phyloP scores from a whole-genome alignment of 2,329 filamentous ascomycete genomes.

The Penicillium sp. region DNA sequence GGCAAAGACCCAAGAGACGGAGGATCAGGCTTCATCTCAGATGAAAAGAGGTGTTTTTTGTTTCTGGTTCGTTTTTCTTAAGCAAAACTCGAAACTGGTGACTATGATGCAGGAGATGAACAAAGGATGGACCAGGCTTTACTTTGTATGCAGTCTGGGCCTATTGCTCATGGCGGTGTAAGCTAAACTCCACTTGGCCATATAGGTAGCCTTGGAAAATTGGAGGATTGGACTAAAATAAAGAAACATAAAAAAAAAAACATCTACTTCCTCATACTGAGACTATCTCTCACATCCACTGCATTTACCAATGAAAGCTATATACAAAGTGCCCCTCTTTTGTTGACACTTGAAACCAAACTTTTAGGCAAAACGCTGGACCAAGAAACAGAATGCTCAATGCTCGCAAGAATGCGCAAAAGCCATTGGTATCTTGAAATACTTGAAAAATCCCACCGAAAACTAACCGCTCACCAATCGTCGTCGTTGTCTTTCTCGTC shows the following conservation, averaged over 20 bases:
- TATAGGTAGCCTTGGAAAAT: background rate
- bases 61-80: too few relatives aligned
- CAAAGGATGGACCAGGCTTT: background rate
- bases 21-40: background rate
- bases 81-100: background rate
- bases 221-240: background rate
- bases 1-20: slow-evolving; percentile 3
- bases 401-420: slow-evolving; percentile 19
- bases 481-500: slow-evolving; percentile 50
- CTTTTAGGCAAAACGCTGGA: slow-evolving; percentile 19
- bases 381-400: slow-evolving; percentile 13
- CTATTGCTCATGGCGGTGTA: background rate
- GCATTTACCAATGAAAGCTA: slow-evolving; percentile 18
- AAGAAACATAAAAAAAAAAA: background rate
- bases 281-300: slow-evolving; percentile 3
- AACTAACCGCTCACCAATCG: slow-evolving; percentile 41
- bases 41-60: background rate
- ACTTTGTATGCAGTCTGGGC: background rate
- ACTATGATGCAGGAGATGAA: background rate
- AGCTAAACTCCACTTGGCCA: background rate
- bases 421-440: slow-evolving; percentile 21
- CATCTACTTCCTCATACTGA: background rate
- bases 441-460: slow-evolving; percentile 7
- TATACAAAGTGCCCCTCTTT: slow-evolving; percentile 17
- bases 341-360: slow-evolving; percentile 14